Base-by-base conservation (phyloP, 176 grass and related monocot genomes). In the Cenchrus fungigraminus region DNA sequence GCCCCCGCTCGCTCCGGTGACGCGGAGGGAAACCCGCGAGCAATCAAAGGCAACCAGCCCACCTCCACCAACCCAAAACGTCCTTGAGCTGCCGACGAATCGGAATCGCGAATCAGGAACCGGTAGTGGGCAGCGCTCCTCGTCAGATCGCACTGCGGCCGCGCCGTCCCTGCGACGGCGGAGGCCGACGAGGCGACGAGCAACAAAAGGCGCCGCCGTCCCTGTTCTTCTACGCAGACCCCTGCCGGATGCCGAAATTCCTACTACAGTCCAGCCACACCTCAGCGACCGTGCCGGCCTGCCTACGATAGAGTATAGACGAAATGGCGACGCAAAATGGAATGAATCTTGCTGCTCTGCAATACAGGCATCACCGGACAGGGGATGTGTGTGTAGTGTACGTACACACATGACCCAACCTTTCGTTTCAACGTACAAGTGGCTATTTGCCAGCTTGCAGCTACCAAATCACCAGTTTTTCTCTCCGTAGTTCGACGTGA, bases 61-160 rank as follows among this genome's bases (percentile, higher is more conserved):
- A 57, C 73, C 4, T 40, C 65, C 73, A 65, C 55, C 65, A 71
- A 82, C 56, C 44, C 63, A 3, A 45, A 71, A 43, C 60, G 40
- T 32, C 4, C 15, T n/a, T 5, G 54, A 70, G 13, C 79, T 25
- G 47, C 50, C 55, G 19, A 19, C 55, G 10, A 84, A 84, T 67
- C 59, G 47, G 49, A 84, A 40, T 12, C 49, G 49, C 49, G 49
- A 50, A 50, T 72, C 49, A 2, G 65, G 11, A 28, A 13, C 47
- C 45, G 45, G 6, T 40, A 9, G 45, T 2, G 64, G 54, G 0
- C 31, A 8, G 49, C 50, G 16, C 64, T 34, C 76, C 44, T 32
- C 51, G 71, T 82, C 71, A 60, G 62, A 75, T 46, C 61, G 79
- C 85, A 76, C 51, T 25, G 64, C 50, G 1, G 1, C 67, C 4